Evolutionary conservation across 495 filamentous ascomycete species (phyloP), one percentile per base, ranked within the genome.

Genomic region (Tuber borchii): DNA sequence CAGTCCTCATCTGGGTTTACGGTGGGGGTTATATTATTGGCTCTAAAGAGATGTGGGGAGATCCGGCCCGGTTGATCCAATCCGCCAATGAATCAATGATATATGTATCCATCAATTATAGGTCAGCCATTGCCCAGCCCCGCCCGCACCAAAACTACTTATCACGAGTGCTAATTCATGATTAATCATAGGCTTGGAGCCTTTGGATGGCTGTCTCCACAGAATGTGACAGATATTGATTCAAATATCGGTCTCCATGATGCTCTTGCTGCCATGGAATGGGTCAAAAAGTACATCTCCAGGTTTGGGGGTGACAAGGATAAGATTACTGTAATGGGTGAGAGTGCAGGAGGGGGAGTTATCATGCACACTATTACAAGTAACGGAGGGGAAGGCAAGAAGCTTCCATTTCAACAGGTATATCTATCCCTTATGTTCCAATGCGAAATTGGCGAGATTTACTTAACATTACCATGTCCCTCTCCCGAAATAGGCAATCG

Each of bases 251-350:
- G 87, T 7, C 84, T 93, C 10, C 85, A 88, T 46, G 92, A 95
- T 79, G 90, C 92, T 78, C 85, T 88, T 12, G 85, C 91, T 77
- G 91, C 90, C 20, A 84, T 94, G 46, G 83, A 91, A 46, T 95
- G 93, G 93, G 87, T 94, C 17, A 86, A 91, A 76, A 85, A 88
- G 74, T 84, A 93, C 81, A 93, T 94, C 74, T 84, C 86, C 73
- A 86, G 87, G 8, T 94, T 94, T 77, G 91, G 92, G 19, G 92
- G 92, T 34, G 87, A 93, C 79, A 85, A 87, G 0, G 74, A 82
- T 7, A 83, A 86, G 70, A 87, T 93, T 51, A 93, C 91, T 9
- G 86, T 92, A 10, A 86, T 88, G 76, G 92, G 92, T 43, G 87
- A 91, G 75, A 91, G 89, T 19, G 91, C 92, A 3, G 92, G 92